A percentile compares a stretch with the other conserved stretches of the same genome.
Conservation (phyloP, 768 basidiomycete genomes). For the Suillus decipiens region DNA sequence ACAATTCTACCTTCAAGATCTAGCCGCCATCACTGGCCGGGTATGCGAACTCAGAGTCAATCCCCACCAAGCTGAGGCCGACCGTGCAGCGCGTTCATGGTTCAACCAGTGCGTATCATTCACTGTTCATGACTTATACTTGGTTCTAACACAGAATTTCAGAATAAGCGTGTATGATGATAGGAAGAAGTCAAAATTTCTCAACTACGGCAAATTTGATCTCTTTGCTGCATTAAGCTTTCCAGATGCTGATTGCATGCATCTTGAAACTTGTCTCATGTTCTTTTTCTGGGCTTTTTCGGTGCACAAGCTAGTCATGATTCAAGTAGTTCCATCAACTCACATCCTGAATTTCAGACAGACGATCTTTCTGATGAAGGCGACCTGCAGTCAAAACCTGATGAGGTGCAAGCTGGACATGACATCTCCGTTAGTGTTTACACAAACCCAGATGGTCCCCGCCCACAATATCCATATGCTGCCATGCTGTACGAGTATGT, state of each 20-base stretch:
- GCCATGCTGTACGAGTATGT: constrained; percentile 42
- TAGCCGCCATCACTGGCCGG: constrained; percentile 37
- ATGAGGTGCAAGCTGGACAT: constrained; percentile 35
- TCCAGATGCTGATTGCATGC: constrained; percentile 37
- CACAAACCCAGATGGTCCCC: constrained; percentile 26
- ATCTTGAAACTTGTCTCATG: constrained; percentile 37
- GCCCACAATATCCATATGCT: constrained; percentile 37
- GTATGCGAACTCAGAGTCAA: constrained; percentile 39
- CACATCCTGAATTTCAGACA: constrained; percentile 23
- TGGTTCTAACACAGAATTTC: not conserved
- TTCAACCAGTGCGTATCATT: constrained; percentile 30
- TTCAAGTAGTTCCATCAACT: constrained; percentile 1
- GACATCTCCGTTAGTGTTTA: constrained; percentile 33
- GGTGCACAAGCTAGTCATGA: constrained; percentile 18
- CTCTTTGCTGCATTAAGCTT: constrained; percentile 40
- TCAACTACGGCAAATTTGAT: constrained; percentile 41
- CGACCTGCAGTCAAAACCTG: constrained; percentile 35
- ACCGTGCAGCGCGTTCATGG: constrained; percentile 34
- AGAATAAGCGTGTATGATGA: constrained; percentile 38
- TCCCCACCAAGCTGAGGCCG: constrained; percentile 35
- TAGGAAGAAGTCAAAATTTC: constrained; percentile 34
- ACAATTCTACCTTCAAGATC: constrained; percentile 38
- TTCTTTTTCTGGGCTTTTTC: constrained; percentile 43
- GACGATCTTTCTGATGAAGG: constrained; percentile 41
- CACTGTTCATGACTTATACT: not conserved